Base-by-base conservation (phyloP, 78 protist genomes). In the Dictyostelium citrinum region DNA sequence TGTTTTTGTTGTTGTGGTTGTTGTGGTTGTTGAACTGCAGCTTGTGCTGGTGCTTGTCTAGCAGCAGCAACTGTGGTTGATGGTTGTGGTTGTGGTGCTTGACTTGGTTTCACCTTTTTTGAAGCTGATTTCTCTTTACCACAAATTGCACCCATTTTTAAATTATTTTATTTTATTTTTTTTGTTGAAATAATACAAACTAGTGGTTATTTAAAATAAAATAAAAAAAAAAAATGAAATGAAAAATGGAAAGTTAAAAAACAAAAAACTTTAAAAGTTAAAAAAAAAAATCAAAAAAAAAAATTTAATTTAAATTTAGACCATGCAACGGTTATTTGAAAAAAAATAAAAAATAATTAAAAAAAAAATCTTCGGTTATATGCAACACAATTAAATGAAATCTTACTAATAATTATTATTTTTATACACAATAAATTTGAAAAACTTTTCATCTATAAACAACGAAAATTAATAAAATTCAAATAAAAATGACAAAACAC, bases 71-170 rank as follows among this genome's bases (percentile, higher is more conserved):
- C 45, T 6, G 82, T 9, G 3, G 37, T 39, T 10, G 82, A 3
- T 37, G 67, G 24, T 77, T 3, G 17, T 12, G 14, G 16, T 9
- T 64, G 20, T 77, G 46, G 46, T 35, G 22, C 58, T 22, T 64
- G 29, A 58, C 67, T 64, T 64, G 17, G 29, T 16, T 70, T 70
- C 5, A 70, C 46, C 20, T 70, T 70, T 70, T 10, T 64, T 64
- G 72, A 64, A 11, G 72, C 31, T 64, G 72, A 64, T 33, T 27
- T 33, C 17, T 70, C 77, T 70, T 70, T 70, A 33, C 77, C 77
- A 33, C 77, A 70, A 70, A 70, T 33, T 70, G 77, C 77, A 70
- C 77, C 77, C 77, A 70, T 70, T 70, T 70, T 70, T 33, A 64
- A 27, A 64, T 60, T 60, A 60, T 64, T 1, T 27, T 64, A 10